phyloP scores from a whole-genome alignment of 805 yeast species.

The Wickerhamiella vanderwaltii region DNA sequence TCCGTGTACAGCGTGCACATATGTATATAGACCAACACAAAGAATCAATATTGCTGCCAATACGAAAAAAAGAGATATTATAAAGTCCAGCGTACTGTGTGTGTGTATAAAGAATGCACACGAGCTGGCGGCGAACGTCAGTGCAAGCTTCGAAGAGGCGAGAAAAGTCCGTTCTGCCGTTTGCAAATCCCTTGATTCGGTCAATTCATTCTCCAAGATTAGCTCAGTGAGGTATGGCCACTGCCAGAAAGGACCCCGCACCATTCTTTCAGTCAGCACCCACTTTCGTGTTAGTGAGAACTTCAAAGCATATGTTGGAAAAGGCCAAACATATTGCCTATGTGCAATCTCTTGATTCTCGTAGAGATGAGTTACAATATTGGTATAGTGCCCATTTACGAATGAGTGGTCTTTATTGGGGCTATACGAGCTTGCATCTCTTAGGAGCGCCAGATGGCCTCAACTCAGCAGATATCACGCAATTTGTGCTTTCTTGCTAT shows the following conservation, averaged over 20 bases:
- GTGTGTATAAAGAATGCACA: constrained; percentile 3
- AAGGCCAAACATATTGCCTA: constrained; percentile 48
- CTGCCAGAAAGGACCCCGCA: background rate
- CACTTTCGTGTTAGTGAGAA: too few relatives aligned
- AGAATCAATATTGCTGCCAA: background rate
- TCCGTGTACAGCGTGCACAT: constrained; percentile 1
- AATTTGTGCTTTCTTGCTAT: constrained; percentile 61
- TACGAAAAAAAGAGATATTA: background rate
- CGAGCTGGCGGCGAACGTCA: constrained; percentile 5
- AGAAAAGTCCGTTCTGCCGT: constrained; percentile 10
- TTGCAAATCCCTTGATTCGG: constrained; percentile 3
- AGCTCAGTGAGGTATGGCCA: background rate
- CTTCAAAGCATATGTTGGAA: constrained; percentile 31
- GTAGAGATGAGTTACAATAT: constrained; percentile 54
- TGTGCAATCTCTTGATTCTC: constrained; percentile 41
- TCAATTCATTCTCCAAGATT: constrained; percentile 2
- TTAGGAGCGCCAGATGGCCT: constrained; percentile 47
- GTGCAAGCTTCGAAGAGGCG: constrained; percentile 3
- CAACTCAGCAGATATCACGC: constrained; percentile 46
- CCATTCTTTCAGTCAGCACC: background rate
- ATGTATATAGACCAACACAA: constrained; percentile 2
- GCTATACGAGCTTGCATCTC: constrained; percentile 59
- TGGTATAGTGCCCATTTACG: constrained; percentile 87
- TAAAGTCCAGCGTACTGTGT: background rate
- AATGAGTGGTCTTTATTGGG: constrained; percentile 91